A percentile compares a stretch with the other conserved stretches of the same genome.
These are phyloP conservation scores for Cercospora brassicicola DNA, from an alignment of 2,329 filamentous ascomycete species.

Conservation along the genomic window DNA sequence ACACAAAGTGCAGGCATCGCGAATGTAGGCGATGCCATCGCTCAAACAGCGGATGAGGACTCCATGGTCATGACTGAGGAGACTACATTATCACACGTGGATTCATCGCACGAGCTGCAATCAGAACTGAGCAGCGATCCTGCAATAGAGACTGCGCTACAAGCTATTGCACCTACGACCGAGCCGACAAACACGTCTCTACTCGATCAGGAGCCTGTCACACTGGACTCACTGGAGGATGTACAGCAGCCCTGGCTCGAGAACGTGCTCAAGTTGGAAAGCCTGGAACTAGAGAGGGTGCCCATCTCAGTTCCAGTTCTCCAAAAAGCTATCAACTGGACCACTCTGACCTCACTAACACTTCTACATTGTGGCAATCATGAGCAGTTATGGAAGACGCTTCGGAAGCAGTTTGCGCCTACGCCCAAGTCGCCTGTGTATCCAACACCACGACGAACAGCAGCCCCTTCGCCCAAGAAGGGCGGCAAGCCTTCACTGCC, in stretches of 20 bases:
- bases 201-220: constrained; percentile 2
- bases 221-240: constrained; percentile 19
- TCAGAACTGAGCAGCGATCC: constrained; percentile 2
- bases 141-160: constrained; percentile 5
- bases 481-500: constrained; percentile 13
- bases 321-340: constrained; percentile 72
- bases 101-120: neutral
- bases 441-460: constrained; percentile 36
- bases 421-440: constrained; percentile 41
- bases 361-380: constrained; percentile 72
- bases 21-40: constrained; percentile 20
- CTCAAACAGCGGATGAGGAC: constrained; percentile 9
- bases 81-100: neutral
- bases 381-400: constrained; percentile 71
- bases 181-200: neutral
- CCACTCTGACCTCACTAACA: constrained; percentile 67
- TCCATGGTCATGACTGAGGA: neutral
- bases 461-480: constrained; percentile 37
- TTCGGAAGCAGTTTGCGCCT: constrained; percentile 58
- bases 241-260: constrained; percentile 47
- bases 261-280: constrained; percentile 65
- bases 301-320: constrained; percentile 71
- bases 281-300: constrained; percentile 72
- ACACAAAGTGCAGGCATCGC: constrained; percentile 18
- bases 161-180: constrained; percentile 7